Base-by-base conservation (phyloP, 345 rosid species). In the Geranium rotundifolium region DNA sequence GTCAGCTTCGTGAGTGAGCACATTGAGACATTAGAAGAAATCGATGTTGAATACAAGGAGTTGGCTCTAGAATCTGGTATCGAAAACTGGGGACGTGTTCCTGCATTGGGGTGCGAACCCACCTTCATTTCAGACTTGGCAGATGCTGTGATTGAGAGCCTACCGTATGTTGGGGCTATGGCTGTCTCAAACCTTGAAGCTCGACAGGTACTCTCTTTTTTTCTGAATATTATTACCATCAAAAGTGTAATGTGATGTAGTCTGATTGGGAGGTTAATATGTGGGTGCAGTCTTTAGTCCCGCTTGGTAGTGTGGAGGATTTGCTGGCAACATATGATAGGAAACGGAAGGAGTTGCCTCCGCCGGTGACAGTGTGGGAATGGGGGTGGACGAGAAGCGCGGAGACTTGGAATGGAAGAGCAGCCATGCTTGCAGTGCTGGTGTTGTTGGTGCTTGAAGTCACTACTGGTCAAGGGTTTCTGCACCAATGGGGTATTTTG, bases 351-450 rank as follows among this genome's bases (percentile, higher is more conserved):
- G 97, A 84, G 75, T 82, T 93, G 62, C 99, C 91, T 41, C 80
- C 99, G 0, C 99, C 96, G 0, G 99, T 93, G 71, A 83, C 79
- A 0, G 71, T 93, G 59, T 93, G 99, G 99, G 99, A 93, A 79
- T 89, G 97, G 99, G 97, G 99, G 67, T 93, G 97, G 97, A 93
- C 96, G n/a, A 87, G 73, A 80, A 93, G 99, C 76, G 99, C 99
- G 0, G 99, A 93, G 75, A 93, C 99, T 37, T 89, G 99, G 99
- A 93, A 93, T 17, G 97, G 99, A 60, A 80, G 99, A 75, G 97
- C 99, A 31, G 99, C 99, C 56, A 89, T 93, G 99, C 71, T 93
- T 59, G 97, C 95, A 19, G 97, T 89, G 63, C 76, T 93, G 4
- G 85, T 89, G 49, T 84, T 93, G 15, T 64, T 90, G 85, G 82